Evolutionary conservation across 139 green algal species (phyloP).

Genomic region (Spirogloea muscicola): DNA sequence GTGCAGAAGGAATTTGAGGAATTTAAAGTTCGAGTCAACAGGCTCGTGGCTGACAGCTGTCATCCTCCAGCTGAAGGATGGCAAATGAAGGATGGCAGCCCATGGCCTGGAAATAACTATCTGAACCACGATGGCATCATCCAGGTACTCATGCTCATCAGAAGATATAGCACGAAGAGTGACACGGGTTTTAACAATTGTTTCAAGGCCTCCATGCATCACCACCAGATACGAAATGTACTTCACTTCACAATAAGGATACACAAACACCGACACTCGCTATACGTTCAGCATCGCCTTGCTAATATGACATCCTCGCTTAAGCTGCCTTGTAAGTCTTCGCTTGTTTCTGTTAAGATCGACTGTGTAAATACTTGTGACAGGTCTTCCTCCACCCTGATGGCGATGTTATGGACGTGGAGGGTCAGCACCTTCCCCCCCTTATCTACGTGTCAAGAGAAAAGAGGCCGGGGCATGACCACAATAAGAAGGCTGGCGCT

Average conservation of each 20-base stretch:
- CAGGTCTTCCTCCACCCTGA: slow-evolving; percentile 48
- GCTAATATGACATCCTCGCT: too few species aligned
- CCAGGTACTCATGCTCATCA: slow-evolving; percentile 31
- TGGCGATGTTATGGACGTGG: slow-evolving; percentile 25
- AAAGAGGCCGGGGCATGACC: slow-evolving; percentile 37
- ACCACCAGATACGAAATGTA: too few species aligned
- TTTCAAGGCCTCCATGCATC: too few species aligned
- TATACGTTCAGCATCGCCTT: too few species aligned
- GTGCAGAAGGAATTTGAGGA: slow-evolving; percentile 39
- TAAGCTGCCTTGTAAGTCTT: too few species aligned
- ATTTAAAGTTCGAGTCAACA: slow-evolving; percentile 46
- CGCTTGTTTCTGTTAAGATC: too few species aligned
- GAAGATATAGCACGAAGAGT: too few species aligned
- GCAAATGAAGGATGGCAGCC: slow-evolving; percentile 29
- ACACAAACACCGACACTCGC: too few species aligned
- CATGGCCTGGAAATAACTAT: slow-evolving; percentile 43
- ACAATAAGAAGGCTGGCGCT: slow-evolving; percentile 50
- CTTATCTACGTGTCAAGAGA: slow-evolving; percentile 45
- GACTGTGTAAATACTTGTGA: too few species aligned
- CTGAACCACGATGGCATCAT: slow-evolving; percentile 45
- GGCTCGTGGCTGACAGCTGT: slow-evolving; percentile 3
- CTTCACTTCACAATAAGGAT: too few species aligned
- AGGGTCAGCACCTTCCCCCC: slow-evolving; percentile 22
- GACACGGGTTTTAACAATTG: too few species aligned
- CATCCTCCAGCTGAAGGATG: slow-evolving; percentile 33